Evolutionary conservation across 441 rosid genomes (phyloP).

Genomic region (Adansonia gregorii): DNA sequence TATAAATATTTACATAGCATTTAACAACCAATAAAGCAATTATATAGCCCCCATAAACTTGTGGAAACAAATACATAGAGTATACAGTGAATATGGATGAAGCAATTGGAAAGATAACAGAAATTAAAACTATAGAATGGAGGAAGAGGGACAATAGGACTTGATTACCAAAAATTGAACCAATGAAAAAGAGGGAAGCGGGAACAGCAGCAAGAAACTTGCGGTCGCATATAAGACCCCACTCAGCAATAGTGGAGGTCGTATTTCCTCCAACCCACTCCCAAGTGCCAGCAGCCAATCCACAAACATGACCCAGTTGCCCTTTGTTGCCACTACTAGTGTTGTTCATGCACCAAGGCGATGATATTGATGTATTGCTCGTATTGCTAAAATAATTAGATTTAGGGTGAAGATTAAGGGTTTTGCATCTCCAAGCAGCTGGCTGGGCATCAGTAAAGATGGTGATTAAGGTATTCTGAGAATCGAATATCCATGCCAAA

Average conservation of each 20-base stretch:
- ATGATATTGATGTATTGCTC: neutral
- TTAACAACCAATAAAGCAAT: too few relatives aligned
- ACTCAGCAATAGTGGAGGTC: conserved; percentile 59
- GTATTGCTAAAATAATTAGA: neutral
- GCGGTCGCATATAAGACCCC: conserved; percentile 64
- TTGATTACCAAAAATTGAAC: conserved; percentile 53
- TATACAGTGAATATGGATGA: neutral
- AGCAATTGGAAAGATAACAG: neutral
- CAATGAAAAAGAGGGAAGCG: conserved; percentile 68
- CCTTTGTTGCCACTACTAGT: conserved; percentile 23
- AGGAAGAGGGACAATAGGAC: neutral
- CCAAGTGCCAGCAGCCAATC: conserved; percentile 50
- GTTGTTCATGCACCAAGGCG: conserved; percentile 8
- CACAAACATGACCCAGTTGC: conserved; percentile 39
- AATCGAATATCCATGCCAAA: conserved; percentile 67
- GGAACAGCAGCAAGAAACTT: conserved; percentile 73
- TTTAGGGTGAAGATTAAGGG: too few relatives aligned
- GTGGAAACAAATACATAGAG: neutral
- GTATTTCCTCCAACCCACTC: conserved; percentile 58
- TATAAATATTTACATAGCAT: too few relatives aligned
- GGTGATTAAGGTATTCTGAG: conserved; percentile 61
- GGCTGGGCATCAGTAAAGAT: conserved; percentile 74
- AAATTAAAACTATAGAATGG: neutral
- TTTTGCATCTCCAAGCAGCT: conserved; percentile 40
- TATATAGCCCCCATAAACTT: neutral